These are phyloP conservation scores for Apiospora koreana DNA, from an alignment of 2,329 filamentous ascomycete species.

Conservation along the genomic window DNA sequence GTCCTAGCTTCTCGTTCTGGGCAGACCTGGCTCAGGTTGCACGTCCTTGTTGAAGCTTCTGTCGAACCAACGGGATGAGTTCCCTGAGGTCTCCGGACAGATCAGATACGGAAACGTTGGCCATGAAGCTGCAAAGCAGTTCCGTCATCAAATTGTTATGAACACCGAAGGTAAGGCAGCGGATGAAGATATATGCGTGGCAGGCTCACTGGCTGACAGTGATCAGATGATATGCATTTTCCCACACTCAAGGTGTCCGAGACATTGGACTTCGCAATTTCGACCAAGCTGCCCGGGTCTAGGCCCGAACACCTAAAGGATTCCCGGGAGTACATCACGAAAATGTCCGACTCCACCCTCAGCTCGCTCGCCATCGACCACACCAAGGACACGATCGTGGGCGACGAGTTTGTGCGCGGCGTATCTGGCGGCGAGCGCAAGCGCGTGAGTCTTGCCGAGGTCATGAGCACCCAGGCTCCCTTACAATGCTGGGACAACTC, in stretches of 20 bases:
- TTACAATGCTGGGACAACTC: conserved; percentile 76
- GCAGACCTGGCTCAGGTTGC: conserved; percentile 34
- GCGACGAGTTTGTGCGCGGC: conserved; percentile 65
- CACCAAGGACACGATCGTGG: conserved; percentile 68
- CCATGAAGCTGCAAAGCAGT: conserved; percentile 24
- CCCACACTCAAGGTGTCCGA: conserved; percentile 67
- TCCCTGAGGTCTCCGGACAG: conserved; percentile 28
- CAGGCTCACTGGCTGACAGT: not conserved
- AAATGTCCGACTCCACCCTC: conserved; percentile 34
- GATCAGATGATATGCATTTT: conserved; percentile 62
- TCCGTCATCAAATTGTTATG: conserved; percentile 32
- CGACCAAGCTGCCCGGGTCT: conserved; percentile 63
- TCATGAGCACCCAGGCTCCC: conserved; percentile 49
- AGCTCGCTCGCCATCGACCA: conserved; percentile 70
- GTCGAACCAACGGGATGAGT: conserved; percentile 31
- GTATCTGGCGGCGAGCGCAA: conserved; percentile 69
- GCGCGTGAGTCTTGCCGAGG: conserved; percentile 75
- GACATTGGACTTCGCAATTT: conserved; percentile 67
- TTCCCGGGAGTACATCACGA: conserved; percentile 31
- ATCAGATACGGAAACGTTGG: conserved; percentile 29
- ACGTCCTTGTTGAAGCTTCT: conserved; percentile 33
- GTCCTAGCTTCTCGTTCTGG: conserved; percentile 32
- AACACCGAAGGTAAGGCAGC: conserved; percentile 30
- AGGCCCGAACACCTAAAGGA: conserved; percentile 40
- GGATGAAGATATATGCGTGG: not conserved